phyloP scores from a whole-genome alignment of 225 moss, liverwort and hornwort species.

The Straminergon stramineum region DNA sequence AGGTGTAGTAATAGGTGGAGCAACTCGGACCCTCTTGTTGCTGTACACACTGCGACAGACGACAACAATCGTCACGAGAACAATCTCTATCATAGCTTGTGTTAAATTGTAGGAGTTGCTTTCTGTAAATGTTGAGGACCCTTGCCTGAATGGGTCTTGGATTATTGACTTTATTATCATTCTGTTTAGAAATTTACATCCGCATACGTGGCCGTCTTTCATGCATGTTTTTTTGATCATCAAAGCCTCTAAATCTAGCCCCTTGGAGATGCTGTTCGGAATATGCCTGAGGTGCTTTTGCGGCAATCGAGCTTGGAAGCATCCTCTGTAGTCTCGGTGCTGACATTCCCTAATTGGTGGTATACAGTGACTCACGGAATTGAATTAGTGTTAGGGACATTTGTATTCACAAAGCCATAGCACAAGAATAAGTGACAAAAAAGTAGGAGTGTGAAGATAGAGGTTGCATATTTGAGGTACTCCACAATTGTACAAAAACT shows the following conservation, averaged over 20 bases:
- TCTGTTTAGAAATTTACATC: constrained; percentile 7
- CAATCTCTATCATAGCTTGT: constrained; percentile 20
- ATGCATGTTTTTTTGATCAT: background rate
- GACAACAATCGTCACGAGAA: constrained; percentile 21
- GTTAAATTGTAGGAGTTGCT: constrained; percentile 22
- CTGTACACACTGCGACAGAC: constrained; percentile 24
- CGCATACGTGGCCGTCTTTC: background rate
- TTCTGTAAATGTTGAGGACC: constrained; percentile 36
- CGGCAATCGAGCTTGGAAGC: background rate
- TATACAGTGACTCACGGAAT: too few relatives aligned
- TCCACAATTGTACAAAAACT: too few relatives aligned
- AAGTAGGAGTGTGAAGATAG: too few relatives aligned
- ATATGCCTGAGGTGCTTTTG: background rate
- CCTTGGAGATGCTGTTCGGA: background rate
- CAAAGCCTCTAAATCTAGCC: background rate
- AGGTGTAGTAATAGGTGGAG: constrained; percentile 28
- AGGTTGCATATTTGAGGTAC: too few relatives aligned
- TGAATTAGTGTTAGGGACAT: too few relatives aligned
- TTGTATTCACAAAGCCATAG: too few relatives aligned
- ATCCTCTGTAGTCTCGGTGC: background rate
- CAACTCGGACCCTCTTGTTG: constrained; percentile 29
- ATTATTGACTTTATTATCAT: constrained; percentile 8
- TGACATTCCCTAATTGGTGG: background rate
- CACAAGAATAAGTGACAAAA: too few relatives aligned
- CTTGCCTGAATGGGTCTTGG: constrained; percentile 12